phyloP scores from a whole-genome alignment of 2,329 filamentous ascomycete genomes.

The Parafenestella ontariensis region DNA sequence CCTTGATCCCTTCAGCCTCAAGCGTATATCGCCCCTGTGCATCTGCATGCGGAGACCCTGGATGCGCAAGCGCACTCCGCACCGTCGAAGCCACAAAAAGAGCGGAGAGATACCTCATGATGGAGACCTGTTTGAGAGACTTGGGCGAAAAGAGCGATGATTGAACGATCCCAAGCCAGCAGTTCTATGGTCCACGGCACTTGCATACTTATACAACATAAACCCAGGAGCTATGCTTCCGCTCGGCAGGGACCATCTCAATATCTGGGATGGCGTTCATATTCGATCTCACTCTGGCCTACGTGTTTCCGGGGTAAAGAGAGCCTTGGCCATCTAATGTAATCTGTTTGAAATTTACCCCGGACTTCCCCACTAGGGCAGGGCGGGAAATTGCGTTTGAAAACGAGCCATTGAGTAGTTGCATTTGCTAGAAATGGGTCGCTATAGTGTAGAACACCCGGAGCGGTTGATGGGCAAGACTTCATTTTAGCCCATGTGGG shows the following conservation, averaged over 20 bases:
- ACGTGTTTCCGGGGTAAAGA: slow-evolving; percentile 16
- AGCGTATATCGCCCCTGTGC: slow-evolving; percentile 38
- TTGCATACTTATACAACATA: slow-evolving; percentile 14
- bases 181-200: slow-evolving; percentile 3
- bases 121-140: neutral
- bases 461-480: neutral
- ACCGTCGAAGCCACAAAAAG: slow-evolving; percentile 26
- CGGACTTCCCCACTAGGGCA: slow-evolving; percentile 5
- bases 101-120: slow-evolving; percentile 31
- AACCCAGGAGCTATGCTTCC: neutral
- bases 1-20: slow-evolving; percentile 39
- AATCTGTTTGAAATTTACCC: slow-evolving; percentile 25
- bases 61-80: slow-evolving; percentile 12
- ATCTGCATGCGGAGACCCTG: slow-evolving; percentile 29
- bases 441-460: neutral
- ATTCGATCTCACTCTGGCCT: slow-evolving; percentile 12
- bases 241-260: slow-evolving; percentile 8
- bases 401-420: neutral
- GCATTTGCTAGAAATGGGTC: neutral
- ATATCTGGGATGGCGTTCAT: slow-evolving; percentile 14
- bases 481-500: neutral
- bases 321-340: slow-evolving; percentile 27
- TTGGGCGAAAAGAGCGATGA: slow-evolving; percentile 4
- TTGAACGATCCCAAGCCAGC: slow-evolving; percentile 5
- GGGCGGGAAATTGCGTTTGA: neutral